phyloP scores from a whole-genome alignment of 306 rosid genomes.

The Lotus japonicus region DNA sequence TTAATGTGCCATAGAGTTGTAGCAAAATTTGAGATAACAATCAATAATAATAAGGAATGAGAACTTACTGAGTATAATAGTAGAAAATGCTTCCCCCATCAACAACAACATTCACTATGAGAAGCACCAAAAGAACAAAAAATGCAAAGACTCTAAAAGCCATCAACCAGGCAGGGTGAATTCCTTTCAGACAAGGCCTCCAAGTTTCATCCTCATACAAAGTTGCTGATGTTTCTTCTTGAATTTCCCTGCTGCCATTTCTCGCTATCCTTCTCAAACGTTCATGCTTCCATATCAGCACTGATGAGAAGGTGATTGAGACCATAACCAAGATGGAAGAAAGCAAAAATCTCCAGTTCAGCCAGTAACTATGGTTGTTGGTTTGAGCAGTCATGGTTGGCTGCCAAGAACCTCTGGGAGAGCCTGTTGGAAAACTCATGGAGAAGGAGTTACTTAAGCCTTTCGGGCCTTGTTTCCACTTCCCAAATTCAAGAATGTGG shows the following conservation, averaged over 20 bases:
- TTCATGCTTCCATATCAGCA: conserved; percentile 59
- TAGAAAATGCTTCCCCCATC: conserved; percentile 79
- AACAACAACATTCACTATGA: conserved; percentile 43
- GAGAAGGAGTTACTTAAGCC: neutral
- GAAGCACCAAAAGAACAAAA: conserved; percentile 68
- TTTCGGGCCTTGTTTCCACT: neutral
- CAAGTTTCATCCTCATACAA: conserved; percentile 91
- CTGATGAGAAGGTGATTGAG: conserved; percentile 33
- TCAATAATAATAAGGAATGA: neutral
- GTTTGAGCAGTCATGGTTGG: conserved; percentile 81
- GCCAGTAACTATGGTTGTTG: conserved; percentile 64
- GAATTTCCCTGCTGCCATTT: conserved; percentile 2
- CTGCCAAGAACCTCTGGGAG: conserved; percentile 67
- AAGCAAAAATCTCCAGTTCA: conserved; percentile 78
- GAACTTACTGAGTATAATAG: conserved; percentile 82
- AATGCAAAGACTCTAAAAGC: conserved; percentile 75
- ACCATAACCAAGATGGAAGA: conserved; percentile 56
- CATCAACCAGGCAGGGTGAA: conserved; percentile 94
- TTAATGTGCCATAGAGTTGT: neutral
- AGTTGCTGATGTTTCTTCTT: conserved; percentile 39
- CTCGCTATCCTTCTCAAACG: conserved; percentile 23
- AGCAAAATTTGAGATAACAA: neutral
- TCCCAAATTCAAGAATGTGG: conserved; percentile 10
- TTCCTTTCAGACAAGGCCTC: conserved; percentile 78
- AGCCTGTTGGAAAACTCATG: conserved; percentile 74